Evolutionary conservation across 805 yeast genomes (phyloP).

Genomic region (Metschnikowia santaceciliae): DNA sequence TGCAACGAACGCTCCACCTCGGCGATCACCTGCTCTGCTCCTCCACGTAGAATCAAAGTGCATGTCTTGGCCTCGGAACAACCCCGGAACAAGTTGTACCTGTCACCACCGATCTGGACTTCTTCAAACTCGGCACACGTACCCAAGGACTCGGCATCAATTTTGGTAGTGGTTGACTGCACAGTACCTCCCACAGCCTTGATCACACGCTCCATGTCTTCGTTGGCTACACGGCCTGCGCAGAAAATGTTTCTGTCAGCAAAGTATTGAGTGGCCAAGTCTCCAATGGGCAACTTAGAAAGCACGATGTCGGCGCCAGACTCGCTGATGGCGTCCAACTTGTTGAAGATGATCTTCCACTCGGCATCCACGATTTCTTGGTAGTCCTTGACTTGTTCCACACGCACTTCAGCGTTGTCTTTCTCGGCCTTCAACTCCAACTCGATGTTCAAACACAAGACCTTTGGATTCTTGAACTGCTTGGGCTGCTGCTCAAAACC

Average conservation of each 20-base stretch:
- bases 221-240: slow-evolving; percentile 89
- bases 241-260: slow-evolving; percentile 96
- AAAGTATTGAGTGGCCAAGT: slow-evolving; percentile 96
- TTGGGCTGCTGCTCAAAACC: slow-evolving; percentile 99
- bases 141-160: slow-evolving; percentile 59
- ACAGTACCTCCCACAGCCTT: slow-evolving; percentile 91
- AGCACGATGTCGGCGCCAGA: slow-evolving; percentile 92
- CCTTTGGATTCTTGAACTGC: slow-evolving; percentile 70
- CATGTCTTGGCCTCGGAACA: slow-evolving; percentile 92
- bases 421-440: slow-evolving; percentile 96
- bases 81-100: slow-evolving; percentile 90
- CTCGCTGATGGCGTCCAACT: slow-evolving; percentile 73
- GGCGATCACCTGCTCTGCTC: slow-evolving; percentile 96
- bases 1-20: slow-evolving; percentile 97
- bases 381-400: slow-evolving; percentile 88
- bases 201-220: slow-evolving; percentile 89
- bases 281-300: slow-evolving; percentile 95
- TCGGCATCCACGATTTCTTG: slow-evolving; percentile 99
- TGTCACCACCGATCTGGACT: slow-evolving; percentile 91
- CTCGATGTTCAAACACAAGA: slow-evolving; percentile 84
- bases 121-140: slow-evolving; percentile 68
- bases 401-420: slow-evolving; percentile 97
- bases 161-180: slow-evolving; percentile 71
- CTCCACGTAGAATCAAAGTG: slow-evolving; percentile 91
- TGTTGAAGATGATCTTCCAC: slow-evolving; percentile 88